A percentile compares a stretch with the other conserved stretches of the same genome.
These are phyloP conservation scores for Arctium minus DNA, from an alignment of 129 eudicot genomes.

Conservation along the genomic window DNA sequence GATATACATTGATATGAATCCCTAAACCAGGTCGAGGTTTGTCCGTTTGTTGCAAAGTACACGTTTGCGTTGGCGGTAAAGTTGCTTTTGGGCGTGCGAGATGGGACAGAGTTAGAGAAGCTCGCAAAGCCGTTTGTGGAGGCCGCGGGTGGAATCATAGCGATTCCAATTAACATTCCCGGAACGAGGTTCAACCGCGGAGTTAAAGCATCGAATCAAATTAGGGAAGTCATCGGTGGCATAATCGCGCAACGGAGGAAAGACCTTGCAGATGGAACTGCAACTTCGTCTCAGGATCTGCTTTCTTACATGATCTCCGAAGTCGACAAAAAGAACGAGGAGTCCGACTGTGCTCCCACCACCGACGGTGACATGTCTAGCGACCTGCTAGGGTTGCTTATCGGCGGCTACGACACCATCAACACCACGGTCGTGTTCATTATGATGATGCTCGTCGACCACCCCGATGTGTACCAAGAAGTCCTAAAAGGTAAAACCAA, in stretches of 20 bases:
- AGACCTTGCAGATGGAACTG: slow-evolving; percentile 33
- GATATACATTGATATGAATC: neutral
- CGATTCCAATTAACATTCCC: slow-evolving; percentile 36
- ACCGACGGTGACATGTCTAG: slow-evolving; percentile 39
- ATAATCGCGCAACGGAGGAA: slow-evolving; percentile 36
- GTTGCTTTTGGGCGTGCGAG: slow-evolving; percentile 36
- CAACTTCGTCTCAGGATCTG: slow-evolving; percentile 29
- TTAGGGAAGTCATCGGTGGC: slow-evolving; percentile 28
- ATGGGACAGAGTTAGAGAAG: slow-evolving; percentile 32
- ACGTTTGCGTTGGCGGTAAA: slow-evolving; percentile 43
- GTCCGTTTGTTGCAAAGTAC: slow-evolving; percentile 42
- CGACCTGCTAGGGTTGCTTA: slow-evolving; percentile 35
- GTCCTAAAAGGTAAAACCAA: slow-evolving; percentile 34
- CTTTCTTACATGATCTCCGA: slow-evolving; percentile 38
- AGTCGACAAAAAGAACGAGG: slow-evolving; percentile 30
- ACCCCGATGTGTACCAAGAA: slow-evolving; percentile 34
- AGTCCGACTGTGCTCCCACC: slow-evolving; percentile 18
- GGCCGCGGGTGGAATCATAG: slow-evolving; percentile 42
- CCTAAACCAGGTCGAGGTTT: slow-evolving; percentile 32
- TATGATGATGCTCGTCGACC: slow-evolving; percentile 41
- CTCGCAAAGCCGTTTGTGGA: slow-evolving; percentile 37
- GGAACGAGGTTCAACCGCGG: slow-evolving; percentile 43
- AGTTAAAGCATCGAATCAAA: slow-evolving; percentile 34
- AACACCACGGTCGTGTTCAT: slow-evolving; percentile 43
- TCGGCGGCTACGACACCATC: slow-evolving; percentile 42